Percentiles rank a stretch among this genome's conserved stretches.
Evolutionary conservation across 2,329 filamentous ascomycete genomes (phyloP).

Genomic region (Elsinoe necatrix): DNA sequence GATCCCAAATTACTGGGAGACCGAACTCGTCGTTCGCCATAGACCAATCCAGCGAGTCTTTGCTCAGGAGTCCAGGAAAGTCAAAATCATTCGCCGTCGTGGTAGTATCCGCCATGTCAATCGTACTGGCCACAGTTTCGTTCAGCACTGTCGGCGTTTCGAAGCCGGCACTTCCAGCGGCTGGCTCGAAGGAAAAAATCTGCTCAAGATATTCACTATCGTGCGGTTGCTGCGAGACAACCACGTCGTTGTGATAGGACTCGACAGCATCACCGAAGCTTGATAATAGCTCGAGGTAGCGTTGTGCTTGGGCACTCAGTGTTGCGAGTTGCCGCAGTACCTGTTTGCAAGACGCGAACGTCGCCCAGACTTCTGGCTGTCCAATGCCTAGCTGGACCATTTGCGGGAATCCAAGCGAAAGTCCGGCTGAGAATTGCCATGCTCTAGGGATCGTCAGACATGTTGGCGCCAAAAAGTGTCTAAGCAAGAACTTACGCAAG

Average conservation of each 20-base stretch:
- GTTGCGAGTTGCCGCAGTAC: constrained; percentile 42
- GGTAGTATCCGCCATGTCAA: neutral
- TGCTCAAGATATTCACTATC: neutral
- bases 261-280: constrained; percentile 16
- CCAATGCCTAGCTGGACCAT: constrained; percentile 41
- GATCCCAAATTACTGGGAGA: neutral
- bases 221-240: neutral
- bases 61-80: neutral
- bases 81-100: neutral
- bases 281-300: constrained; percentile 49
- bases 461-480: neutral
- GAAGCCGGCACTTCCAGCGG: neutral
- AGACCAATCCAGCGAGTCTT: neutral
- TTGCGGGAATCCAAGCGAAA: constrained; percentile 49
- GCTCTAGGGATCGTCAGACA: constrained; percentile 32
- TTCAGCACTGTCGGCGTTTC: neutral
- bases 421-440: constrained; percentile 47
- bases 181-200: neutral
- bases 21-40: neutral
- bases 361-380: constrained; percentile 37
- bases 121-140: neutral
- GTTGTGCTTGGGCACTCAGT: constrained; percentile 48
- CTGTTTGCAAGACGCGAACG: constrained; percentile 44
- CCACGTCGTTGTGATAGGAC: neutral
- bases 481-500: constrained; percentile 43